Percentiles rank a stretch among this genome's conserved stretches.
phyloP scores from a whole-genome alignment of 352 stramenopile species.

The Phytopythium vexans region DNA sequence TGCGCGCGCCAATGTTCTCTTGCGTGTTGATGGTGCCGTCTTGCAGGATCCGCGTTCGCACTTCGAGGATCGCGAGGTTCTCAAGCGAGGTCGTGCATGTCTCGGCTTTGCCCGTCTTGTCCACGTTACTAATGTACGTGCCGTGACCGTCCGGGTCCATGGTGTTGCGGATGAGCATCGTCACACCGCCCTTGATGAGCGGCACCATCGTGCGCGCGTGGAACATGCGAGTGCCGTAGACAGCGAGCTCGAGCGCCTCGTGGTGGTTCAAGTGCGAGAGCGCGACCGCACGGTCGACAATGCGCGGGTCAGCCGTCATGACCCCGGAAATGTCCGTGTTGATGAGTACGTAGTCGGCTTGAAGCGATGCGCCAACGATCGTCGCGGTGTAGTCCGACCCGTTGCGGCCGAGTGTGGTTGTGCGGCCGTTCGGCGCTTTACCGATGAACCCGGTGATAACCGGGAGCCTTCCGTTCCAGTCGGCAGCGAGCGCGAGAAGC shows the following conservation, averaged over 20 bases:
- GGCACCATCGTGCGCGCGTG: constrained; percentile 84
- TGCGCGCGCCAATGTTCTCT: constrained; percentile 70
- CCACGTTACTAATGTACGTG: constrained; percentile 74
- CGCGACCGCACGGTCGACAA: constrained; percentile 69
- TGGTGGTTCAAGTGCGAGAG: constrained; percentile 79
- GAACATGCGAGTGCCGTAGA: constrained; percentile 86
- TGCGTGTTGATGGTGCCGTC: constrained; percentile 46
- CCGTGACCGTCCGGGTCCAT: constrained; percentile 78
- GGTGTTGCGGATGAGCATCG: constrained; percentile 84
- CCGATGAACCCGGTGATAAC: constrained; percentile 84
- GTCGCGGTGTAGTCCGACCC: constrained; percentile 85
- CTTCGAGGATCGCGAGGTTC: constrained; percentile 77
- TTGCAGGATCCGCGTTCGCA: constrained; percentile 75
- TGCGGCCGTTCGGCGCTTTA: constrained; percentile 46
- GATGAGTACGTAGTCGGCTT: constrained; percentile 81
- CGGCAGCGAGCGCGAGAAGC: constrained; percentile 31
- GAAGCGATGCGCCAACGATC: constrained; percentile 63
- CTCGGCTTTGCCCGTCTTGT: constrained; percentile 49
- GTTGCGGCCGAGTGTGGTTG: constrained; percentile 79
- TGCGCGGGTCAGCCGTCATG: constrained; percentile 77
- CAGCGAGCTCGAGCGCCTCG: constrained; percentile 74
- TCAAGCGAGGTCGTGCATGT: constrained; percentile 84
- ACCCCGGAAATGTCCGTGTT: constrained; percentile 84
- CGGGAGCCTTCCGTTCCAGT: constrained; percentile 48
- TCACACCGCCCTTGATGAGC: constrained; percentile 74